phyloP scores from a whole-genome alignment of 2,329 filamentous ascomycete genomes.

The Exophiala spinifera region DNA sequence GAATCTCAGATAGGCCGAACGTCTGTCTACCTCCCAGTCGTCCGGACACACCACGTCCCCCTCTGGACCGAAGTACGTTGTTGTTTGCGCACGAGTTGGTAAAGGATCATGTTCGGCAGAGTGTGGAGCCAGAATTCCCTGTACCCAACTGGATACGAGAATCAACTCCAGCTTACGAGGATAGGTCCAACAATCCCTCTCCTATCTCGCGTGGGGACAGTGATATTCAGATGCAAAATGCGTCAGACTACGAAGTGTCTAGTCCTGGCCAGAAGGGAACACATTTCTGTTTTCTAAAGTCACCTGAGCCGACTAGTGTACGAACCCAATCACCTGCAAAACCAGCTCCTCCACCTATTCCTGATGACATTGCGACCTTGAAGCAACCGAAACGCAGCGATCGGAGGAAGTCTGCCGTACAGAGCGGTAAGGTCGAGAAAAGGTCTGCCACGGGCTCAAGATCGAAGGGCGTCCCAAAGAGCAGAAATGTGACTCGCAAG shows the following conservation, averaged over 20 bases:
- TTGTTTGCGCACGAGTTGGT: conserved; percentile 9
- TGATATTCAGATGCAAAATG: conserved; percentile 18
- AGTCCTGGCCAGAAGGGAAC: neutral
- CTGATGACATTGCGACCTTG: neutral
- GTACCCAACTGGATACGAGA: conserved; percentile 13
- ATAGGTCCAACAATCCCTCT: conserved; percentile 22
- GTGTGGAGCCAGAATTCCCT: conserved; percentile 20
- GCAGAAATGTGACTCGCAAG: conserved; percentile 18
- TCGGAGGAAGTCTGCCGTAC: conserved; percentile 16
- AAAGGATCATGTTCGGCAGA: conserved; percentile 16
- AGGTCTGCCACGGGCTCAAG: conserved; percentile 15
- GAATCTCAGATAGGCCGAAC: too few relatives aligned
- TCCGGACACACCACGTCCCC: conserved; percentile 15
- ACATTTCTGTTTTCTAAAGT: neutral
- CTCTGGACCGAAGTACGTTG: neutral
- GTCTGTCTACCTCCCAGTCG: neutral
- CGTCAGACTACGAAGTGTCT: neutral
- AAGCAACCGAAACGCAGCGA: conserved; percentile 22
- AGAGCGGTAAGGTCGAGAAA: conserved; percentile 21
- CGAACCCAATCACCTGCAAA: neutral
- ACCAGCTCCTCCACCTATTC: conserved; percentile 13
- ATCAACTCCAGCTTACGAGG: conserved; percentile 21
- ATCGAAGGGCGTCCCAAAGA: conserved; percentile 11
- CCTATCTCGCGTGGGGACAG: conserved; percentile 14
- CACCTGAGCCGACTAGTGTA: neutral